phyloP scores from a whole-genome alignment of 768 basidiomycete species.

The Dioszegia hungarica region DNA sequence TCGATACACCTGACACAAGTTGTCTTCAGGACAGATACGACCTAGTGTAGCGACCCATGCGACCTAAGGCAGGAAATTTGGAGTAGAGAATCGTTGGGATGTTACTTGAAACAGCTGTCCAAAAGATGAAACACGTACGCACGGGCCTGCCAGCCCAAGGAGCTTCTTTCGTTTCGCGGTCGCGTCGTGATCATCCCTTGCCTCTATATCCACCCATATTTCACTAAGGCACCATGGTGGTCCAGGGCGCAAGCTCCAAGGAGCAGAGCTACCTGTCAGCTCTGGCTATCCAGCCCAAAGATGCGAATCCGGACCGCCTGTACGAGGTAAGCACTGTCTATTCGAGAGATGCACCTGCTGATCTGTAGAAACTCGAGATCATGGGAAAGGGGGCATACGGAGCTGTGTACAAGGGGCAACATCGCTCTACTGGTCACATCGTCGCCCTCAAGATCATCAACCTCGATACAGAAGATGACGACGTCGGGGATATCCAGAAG shows the following conservation, averaged over 20 bases:
- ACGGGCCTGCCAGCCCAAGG: not conserved
- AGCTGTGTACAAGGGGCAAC: conserved; percentile 84
- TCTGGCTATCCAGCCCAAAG: conserved; percentile 34
- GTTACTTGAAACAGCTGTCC: not conserved
- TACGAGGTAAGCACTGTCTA: conserved; percentile 30
- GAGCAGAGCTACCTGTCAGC: conserved; percentile 37
- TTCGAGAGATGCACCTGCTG: not conserved
- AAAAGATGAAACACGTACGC: conserved; percentile 1
- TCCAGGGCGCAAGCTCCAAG: conserved; percentile 24
- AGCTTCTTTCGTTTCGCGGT: not conserved
- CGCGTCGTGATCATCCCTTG: not conserved
- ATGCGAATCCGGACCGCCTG: conserved; percentile 29
- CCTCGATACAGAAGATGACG: conserved; percentile 92
- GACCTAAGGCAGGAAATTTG: too few relatives aligned
- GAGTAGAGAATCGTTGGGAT: too few relatives aligned
- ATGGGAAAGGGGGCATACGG: conserved; percentile 94
- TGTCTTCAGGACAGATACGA: too few relatives aligned
- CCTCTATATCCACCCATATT: not conserved
- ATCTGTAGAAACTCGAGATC: conserved; percentile 69
- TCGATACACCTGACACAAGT: too few relatives aligned
- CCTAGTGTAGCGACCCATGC: too few relatives aligned
- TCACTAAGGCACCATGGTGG: conserved; percentile 26
- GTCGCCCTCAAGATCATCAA: conserved; percentile 99
- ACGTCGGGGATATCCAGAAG: conserved; percentile 91
- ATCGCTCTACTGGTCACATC: conserved; percentile 75